Conservation (phyloP, 768 basidiomycete genomes). For the Pholiota microspora region DNA sequence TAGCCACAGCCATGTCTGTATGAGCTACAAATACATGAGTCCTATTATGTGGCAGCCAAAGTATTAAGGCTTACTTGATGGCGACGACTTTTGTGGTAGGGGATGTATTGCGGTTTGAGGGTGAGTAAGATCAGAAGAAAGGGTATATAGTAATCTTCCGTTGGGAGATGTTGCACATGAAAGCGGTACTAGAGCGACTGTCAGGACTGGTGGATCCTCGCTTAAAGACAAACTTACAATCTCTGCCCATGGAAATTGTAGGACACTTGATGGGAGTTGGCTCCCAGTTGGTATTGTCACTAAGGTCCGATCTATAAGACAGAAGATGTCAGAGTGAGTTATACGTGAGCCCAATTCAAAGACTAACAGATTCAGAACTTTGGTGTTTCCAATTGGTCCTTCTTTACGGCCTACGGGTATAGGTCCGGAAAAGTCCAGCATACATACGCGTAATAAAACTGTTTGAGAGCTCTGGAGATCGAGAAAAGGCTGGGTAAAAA, state of each 20-base stretch:
- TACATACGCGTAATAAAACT: conserved; percentile 39
- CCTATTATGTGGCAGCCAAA: neutral
- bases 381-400: conserved; percentile 44
- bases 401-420: conserved; percentile 33
- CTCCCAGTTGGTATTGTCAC: conserved; percentile 51
- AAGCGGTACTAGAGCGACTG: conserved; percentile 49
- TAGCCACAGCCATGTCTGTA: conserved; percentile 35
- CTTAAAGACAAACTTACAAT: conserved; percentile 39
- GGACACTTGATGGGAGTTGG: conserved; percentile 43
- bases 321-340: conserved; percentile 2
- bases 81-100: conserved; percentile 42
- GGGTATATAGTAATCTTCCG: conserved; percentile 49
- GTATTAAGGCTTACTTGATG: no score
- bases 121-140: conserved; percentile 43
- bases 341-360: neutral
- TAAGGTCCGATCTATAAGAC: conserved; percentile 47
- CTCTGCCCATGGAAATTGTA: conserved; percentile 39
- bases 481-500: conserved; percentile 41
- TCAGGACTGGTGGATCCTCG: conserved; percentile 1
- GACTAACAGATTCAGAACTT: conserved; percentile 54
- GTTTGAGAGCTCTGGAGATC: conserved; percentile 25
- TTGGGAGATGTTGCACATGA: conserved; percentile 59
- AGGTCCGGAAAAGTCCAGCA: conserved; percentile 46
- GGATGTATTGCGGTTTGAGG: conserved; percentile 39
- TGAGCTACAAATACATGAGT: neutral